phyloP scores from a whole-genome alignment of 2,329 filamentous ascomycete genomes.

The Sporothrix schenckii region DNA sequence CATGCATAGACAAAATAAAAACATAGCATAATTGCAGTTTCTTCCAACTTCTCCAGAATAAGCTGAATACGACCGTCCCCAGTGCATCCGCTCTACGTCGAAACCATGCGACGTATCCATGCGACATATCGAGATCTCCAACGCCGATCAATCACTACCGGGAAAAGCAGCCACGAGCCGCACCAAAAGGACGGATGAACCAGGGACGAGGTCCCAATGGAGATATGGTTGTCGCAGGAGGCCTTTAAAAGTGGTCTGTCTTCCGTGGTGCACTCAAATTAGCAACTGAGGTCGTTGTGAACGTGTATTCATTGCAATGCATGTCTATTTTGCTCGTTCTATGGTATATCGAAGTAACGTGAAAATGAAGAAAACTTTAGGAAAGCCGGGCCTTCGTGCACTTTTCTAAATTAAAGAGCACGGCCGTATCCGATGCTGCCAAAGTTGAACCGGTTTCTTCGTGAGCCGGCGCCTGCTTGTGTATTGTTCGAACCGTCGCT shows the following conservation, averaged over 20 bases:
- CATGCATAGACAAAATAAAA: constrained; percentile 13
- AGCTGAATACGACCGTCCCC: too few relatives aligned
- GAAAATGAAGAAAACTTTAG: not conserved
- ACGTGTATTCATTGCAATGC: not conserved
- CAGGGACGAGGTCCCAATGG: not conserved
- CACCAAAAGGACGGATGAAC: not conserved
- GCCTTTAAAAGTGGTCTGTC: not conserved
- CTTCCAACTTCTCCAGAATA: too few relatives aligned
- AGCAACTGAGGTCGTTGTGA: not conserved
- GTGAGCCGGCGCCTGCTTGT: not conserved
- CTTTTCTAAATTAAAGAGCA: not conserved
- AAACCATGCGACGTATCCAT: too few relatives aligned
- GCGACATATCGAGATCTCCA: not conserved
- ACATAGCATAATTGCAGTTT: not conserved
- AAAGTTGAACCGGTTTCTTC: constrained; percentile 21
- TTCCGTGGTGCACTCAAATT: too few relatives aligned
- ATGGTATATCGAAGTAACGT: not conserved
- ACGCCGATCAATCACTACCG: constrained; percentile 12
- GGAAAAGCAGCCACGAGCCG: not conserved
- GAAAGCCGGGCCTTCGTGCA: not conserved
- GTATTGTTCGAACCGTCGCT: not conserved
- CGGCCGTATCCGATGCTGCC: constrained; percentile 28
- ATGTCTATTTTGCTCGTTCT: not conserved
- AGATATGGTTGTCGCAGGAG: not conserved
- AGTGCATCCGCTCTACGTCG: not conserved